A percentile compares a stretch with the other conserved stretches of the same genome.
These are phyloP conservation scores for Flaveria robusta DNA, from an alignment of 129 eudicot genomes.

Conservation along the genomic window DNA sequence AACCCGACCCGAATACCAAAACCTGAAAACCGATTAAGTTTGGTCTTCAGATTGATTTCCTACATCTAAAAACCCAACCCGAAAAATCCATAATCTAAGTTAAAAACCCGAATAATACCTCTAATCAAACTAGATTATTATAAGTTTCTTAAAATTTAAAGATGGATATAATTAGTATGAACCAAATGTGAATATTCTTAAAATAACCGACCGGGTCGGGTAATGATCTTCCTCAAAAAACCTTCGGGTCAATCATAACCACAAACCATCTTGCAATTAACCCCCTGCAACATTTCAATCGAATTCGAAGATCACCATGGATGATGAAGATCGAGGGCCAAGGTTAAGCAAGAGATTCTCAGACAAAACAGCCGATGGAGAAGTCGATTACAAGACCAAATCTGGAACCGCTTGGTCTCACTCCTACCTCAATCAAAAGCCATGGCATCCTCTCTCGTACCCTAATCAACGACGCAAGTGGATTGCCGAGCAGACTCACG, in stretches of 20 bases:
- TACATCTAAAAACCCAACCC: no score
- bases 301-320: slow-evolving; percentile 27
- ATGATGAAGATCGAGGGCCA: slow-evolving; percentile 54
- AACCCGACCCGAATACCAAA: no score
- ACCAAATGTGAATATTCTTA: no score
- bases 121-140: no score
- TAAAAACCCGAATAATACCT: no score
- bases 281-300: slow-evolving; percentile 8
- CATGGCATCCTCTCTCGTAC: slow-evolving; percentile 97
- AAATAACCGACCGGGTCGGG: not conserved
- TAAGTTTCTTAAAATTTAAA: no score
- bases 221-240: not conserved
- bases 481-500: slow-evolving; percentile 93
- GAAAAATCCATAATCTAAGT: no score
- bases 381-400: slow-evolving; percentile 81
- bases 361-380: slow-evolving; percentile 55
- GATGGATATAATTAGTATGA: no score
- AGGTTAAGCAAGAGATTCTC: slow-evolving; percentile 59
- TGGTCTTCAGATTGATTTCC: no score
- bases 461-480: slow-evolving; percentile 97
- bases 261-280: not conserved
- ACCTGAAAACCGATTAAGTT: no score
- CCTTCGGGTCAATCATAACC: not conserved
- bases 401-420: slow-evolving; percentile 97
- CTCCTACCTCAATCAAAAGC: slow-evolving; percentile 82